A percentile compares a stretch with the other conserved stretches of the same genome.
phyloP scores from a whole-genome alignment of 2,329 filamentous ascomycete species.

The Cordyceps cateniannulata region DNA sequence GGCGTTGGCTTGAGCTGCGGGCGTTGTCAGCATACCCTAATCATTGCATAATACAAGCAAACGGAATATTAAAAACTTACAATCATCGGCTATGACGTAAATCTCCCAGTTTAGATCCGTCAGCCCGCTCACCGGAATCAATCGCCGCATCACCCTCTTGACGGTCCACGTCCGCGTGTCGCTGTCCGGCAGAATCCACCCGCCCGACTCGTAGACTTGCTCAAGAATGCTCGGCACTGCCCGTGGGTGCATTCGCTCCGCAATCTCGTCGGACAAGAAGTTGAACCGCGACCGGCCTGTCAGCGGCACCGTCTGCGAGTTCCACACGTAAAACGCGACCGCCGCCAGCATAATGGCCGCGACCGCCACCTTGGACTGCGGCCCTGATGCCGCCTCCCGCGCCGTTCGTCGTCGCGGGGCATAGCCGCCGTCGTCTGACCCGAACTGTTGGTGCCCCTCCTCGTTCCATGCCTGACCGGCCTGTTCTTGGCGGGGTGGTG shows the following conservation, averaged over 20 bases:
- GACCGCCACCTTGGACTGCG: slow-evolving; percentile 17
- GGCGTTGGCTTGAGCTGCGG: slow-evolving; percentile 54
- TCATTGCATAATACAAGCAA: too few species aligned
- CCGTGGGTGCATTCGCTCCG: slow-evolving; percentile 33
- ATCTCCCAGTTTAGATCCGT: slow-evolving; percentile 60
- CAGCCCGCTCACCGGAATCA: slow-evolving; percentile 63
- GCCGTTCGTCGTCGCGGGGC: neutral
- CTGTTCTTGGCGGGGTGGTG: too few species aligned
- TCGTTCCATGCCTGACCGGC: neutral
- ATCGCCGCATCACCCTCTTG: slow-evolving; percentile 54
- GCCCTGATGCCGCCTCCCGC: neutral
- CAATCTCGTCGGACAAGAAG: slow-evolving; percentile 49
- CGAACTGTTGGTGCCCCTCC: neutral
- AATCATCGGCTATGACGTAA: slow-evolving; percentile 62
- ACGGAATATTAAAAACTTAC: slow-evolving; percentile 27
- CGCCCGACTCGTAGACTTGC: slow-evolving; percentile 44
- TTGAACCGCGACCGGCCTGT: slow-evolving; percentile 70
- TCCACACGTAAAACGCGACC: slow-evolving; percentile 55
- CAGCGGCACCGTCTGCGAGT: slow-evolving; percentile 67
- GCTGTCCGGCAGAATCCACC: slow-evolving; percentile 50
- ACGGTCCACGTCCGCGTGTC: slow-evolving; percentile 54
- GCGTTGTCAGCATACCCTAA: slow-evolving; percentile 11
- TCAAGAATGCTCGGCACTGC: slow-evolving; percentile 38
- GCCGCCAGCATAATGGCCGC: slow-evolving; percentile 37
- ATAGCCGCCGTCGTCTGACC: neutral